These are phyloP conservation scores for Rhizoclosmatium hyalinum DNA, from an alignment of 371 early-diverging fungal genomes.

Conservation along the genomic window DNA sequence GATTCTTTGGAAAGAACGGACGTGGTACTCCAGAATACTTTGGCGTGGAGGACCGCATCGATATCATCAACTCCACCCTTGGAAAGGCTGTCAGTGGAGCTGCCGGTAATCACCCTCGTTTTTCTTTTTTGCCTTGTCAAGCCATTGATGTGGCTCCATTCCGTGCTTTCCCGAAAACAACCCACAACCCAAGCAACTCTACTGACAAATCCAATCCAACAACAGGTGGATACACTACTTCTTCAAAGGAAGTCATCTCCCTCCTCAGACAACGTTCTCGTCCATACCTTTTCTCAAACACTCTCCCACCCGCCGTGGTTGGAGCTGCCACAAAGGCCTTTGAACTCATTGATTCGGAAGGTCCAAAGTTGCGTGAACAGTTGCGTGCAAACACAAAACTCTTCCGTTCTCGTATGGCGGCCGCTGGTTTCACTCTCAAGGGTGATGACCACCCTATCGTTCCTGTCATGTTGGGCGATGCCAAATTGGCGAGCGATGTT, in stretches of 20 bases:
- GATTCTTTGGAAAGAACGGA: constrained; percentile 26
- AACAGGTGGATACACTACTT: constrained; percentile 25
- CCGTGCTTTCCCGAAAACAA: no score
- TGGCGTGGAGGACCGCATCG: constrained; percentile 27
- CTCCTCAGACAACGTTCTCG: constrained; percentile 25
- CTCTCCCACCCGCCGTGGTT: constrained; percentile 25
- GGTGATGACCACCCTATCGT: constrained; percentile 28
- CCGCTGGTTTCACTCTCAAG: constrained; percentile 21
- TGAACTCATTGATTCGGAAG: constrained; percentile 26
- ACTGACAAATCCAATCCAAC: background rate
- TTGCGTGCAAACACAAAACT: constrained; percentile 17
- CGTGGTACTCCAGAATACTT: constrained; percentile 29
- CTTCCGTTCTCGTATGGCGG: constrained; percentile 26
- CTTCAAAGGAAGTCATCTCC: constrained; percentile 15
- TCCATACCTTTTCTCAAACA: constrained; percentile 26
- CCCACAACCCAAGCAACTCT: background rate
- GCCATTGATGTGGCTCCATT: background rate
- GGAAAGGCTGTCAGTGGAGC: constrained; percentile 24
- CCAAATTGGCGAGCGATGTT: constrained; percentile 13
- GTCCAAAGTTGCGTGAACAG: constrained; percentile 7
- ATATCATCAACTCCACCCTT: constrained; percentile 29
- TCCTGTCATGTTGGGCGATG: constrained; percentile 21
- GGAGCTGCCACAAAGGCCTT: constrained; percentile 18
- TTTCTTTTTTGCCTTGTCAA: background rate
- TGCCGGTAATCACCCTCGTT: constrained; percentile 4